phyloP scores from a whole-genome alignment of 257 asterid species.

The Petunia axillaris region DNA sequence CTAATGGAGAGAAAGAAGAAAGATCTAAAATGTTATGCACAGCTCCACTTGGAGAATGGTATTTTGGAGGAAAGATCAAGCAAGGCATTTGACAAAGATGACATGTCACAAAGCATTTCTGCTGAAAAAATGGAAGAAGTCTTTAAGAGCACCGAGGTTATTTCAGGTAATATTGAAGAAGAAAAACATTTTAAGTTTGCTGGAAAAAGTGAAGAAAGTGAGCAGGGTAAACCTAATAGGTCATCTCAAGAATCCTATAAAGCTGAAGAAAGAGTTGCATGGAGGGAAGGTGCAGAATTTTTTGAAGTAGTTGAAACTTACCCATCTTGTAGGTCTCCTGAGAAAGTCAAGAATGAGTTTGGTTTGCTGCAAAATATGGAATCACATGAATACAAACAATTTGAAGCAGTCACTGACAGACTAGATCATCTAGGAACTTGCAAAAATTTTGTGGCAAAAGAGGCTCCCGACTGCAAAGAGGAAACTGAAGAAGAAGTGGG shows the following conservation, averaged over 20 bases:
- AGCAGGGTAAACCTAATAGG: constrained; percentile 25
- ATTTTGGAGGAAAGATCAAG: constrained; percentile 41
- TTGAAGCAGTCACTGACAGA: constrained; percentile 32
- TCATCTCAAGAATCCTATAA: constrained; percentile 33
- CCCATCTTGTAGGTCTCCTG: constrained; percentile 34
- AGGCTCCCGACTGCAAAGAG: constrained; percentile 40
- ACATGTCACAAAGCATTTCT: constrained; percentile 31
- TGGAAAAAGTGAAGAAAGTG: constrained; percentile 34
- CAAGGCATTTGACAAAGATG: constrained; percentile 42
- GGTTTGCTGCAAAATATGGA: constrained; percentile 33
- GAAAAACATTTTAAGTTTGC: constrained; percentile 32
- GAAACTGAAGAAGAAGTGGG: constrained; percentile 36
- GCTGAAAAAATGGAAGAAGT: constrained; percentile 39
- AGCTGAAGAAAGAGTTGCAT: constrained; percentile 48
- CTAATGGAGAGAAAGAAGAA: constrained; percentile 38
- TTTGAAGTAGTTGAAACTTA: constrained; percentile 70
- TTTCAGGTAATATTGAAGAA: constrained; percentile 38
- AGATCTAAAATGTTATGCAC: constrained; percentile 30
- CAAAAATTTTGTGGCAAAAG: constrained; percentile 38
- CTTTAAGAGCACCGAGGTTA: constrained; percentile 30
- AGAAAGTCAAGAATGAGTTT: constrained; percentile 37
- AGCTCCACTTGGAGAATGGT: constrained; percentile 35
- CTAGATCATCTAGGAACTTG: constrained; percentile 34
- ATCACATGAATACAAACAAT: constrained; percentile 33
- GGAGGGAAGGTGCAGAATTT: constrained; percentile 68